Evolutionary conservation across 495 filamentous ascomycete species (phyloP), one percentile per base, ranked within the genome.

Genomic region (Talaromyces trachyspermus): DNA sequence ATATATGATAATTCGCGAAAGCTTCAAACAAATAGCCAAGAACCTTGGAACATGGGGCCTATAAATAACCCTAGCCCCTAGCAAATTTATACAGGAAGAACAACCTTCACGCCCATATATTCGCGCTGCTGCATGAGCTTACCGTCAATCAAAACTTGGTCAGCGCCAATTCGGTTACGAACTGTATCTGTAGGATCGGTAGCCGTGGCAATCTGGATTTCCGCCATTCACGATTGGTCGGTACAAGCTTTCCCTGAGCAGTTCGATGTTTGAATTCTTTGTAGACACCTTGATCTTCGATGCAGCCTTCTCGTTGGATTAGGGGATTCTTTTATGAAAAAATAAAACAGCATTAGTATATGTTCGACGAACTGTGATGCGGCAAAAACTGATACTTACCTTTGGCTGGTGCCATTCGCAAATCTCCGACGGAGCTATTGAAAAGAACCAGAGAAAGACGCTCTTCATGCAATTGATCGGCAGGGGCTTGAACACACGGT

Each of bases 31-130:
- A n/a, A n/a, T n/a, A n/a, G n/a, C n/a, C n/a, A n/a, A n/a, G n/a
- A n/a, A n/a, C n/a, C n/a, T n/a, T n/a, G n/a, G n/a, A n/a, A n/a
- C n/a, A n/a, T n/a, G n/a, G n/a, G n/a, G n/a, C n/a, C n/a, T n/a
- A n/a, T n/a, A n/a, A n/a, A n/a, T n/a, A n/a, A n/a, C n/a, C n/a
- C n/a, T n/a, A n/a, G n/a, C n/a, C n/a, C n/a, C n/a, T n/a, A n/a
- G n/a, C n/a, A n/a, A n/a, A n/a, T 46, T 50, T 44, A 68, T 38
- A 69, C 64, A 25, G 66, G 66, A 29, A 68, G 43, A 15, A 69
- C 59, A 43, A 69, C 66, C 50, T 69, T 69, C 11, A 69, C 59
- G 22, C 64, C 66, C 66, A 68, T 67, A 41, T 69, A 69, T 42
- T 69, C 66, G 15, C 64, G 53, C 46, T 69, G 65, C 44, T 65